A percentile compares a stretch with the other conserved stretches of the same genome.
These are phyloP conservation scores for Alloteropsis semialata DNA, from an alignment of 176 grass and related monocot species.

Conservation along the genomic window DNA sequence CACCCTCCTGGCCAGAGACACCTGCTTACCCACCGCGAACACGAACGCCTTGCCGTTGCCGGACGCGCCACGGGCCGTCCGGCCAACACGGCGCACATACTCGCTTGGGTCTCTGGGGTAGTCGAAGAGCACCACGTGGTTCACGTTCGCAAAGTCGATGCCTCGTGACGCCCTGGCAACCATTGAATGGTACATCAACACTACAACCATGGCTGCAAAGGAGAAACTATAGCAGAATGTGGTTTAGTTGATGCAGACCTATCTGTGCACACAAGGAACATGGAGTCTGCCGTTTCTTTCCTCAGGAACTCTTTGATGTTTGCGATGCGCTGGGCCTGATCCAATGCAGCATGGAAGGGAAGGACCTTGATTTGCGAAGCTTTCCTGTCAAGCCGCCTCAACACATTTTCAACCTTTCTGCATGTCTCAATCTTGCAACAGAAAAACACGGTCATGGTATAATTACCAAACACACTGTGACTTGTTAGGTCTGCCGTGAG, in stretches of 20 bases:
- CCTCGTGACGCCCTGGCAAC: constrained; percentile 69
- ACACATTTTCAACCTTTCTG: constrained; percentile 84
- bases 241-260: constrained; percentile 35
- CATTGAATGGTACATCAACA: neutral
- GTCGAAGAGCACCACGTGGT: constrained; percentile 87
- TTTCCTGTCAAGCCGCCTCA: constrained; percentile 75
- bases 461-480: neutral
- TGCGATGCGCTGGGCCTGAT: constrained; percentile 60
- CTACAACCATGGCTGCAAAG: neutral
- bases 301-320: constrained; percentile 83
- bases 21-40: constrained; percentile 90
- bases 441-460: neutral
- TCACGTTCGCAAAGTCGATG: constrained; percentile 82
- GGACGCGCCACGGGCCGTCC: constrained; percentile 71
- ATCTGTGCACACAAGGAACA: constrained; percentile 92
- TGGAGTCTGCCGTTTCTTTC: constrained; percentile 50
- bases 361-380: constrained; percentile 64
- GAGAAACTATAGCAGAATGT: neutral
- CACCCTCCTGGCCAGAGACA: constrained; percentile 79
- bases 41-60: constrained; percentile 77
- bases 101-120: constrained; percentile 91
- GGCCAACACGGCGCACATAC: constrained; percentile 71
- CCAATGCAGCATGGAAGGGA: constrained; percentile 82
- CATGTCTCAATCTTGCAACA: constrained; percentile 84
- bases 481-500: neutral